Evolutionary conservation across 768 basidiomycete genomes (phyloP).

Genomic region (Boletellus sp.): DNA sequence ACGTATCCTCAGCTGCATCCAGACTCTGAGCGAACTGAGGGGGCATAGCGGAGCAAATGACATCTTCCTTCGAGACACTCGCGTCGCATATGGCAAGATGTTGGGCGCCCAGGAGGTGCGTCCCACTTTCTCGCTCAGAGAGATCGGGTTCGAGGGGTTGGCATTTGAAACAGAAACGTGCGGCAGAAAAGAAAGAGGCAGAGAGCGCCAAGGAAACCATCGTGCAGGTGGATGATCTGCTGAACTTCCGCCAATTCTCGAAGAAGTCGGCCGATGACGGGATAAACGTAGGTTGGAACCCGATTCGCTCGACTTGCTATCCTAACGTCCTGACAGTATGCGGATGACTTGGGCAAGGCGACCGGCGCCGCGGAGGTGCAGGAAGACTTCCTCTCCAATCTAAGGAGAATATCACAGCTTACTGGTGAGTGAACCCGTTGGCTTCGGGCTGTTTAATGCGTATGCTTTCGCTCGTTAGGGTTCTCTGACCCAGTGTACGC

Average conservation of each 20-base stretch:
- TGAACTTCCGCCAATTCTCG: slow-evolving; percentile 91
- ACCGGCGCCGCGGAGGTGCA: slow-evolving; percentile 80
- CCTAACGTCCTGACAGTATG: slow-evolving; percentile 53
- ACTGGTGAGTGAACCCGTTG: slow-evolving; percentile 55
- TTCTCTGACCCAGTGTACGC: slow-evolving; percentile 99
- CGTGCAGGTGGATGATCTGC: slow-evolving; percentile 91
- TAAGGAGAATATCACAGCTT: slow-evolving; percentile 89
- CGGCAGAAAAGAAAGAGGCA: slow-evolving; percentile 83
- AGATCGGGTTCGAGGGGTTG: background rate
- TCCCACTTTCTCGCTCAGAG: background rate
- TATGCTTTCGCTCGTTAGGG: slow-evolving; percentile 40
- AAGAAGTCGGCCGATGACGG: slow-evolving; percentile 85
- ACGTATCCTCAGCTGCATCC: slow-evolving; percentile 93
- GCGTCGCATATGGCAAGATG: slow-evolving; percentile 92
- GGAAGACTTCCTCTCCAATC: slow-evolving; percentile 92
- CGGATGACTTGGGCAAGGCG: slow-evolving; percentile 82
- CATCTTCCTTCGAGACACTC: slow-evolving; percentile 82
- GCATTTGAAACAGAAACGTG: slow-evolving; percentile 62
- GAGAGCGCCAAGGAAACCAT: slow-evolving; percentile 61
- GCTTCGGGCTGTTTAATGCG: background rate
- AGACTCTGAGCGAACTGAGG: slow-evolving; percentile 81
- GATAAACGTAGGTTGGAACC: slow-evolving; percentile 51
- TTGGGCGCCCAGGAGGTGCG: slow-evolving; percentile 87
- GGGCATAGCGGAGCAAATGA: slow-evolving; percentile 55
- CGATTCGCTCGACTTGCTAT: background rate